These are phyloP conservation scores for Nemania sp. DNA, from an alignment of 2,329 filamentous ascomycete species.

Conservation along the genomic window DNA sequence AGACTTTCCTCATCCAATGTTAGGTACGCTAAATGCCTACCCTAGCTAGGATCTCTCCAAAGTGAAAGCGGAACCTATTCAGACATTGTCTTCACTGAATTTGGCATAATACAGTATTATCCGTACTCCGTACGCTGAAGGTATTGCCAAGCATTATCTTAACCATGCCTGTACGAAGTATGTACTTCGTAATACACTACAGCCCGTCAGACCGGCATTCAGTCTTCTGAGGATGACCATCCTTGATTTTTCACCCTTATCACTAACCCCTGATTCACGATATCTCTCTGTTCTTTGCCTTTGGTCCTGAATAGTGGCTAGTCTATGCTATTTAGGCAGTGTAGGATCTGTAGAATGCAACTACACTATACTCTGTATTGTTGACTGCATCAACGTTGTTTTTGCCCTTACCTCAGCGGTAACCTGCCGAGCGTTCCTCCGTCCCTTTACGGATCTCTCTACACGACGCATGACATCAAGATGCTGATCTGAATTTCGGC, in stretches of 20 bases:
- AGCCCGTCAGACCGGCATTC: constrained; percentile 13
- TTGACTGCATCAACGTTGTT: too few species aligned
- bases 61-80: constrained; percentile 27
- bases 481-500: constrained; percentile 36
- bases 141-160: background rate
- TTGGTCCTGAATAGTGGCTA: too few species aligned
- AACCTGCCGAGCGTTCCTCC: constrained; percentile 6
- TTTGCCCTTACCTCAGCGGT: constrained; percentile 5
- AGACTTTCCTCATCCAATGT: constrained; percentile 18
- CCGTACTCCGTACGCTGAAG: background rate
- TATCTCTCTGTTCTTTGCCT: constrained; percentile 1
- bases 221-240: background rate
- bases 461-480: too few species aligned
- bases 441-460: background rate
- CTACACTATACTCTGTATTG: too few species aligned
- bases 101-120: constrained; percentile 5
- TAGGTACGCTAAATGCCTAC: constrained; percentile 23
- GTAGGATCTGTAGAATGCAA: too few species aligned
- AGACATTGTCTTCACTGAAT: too few species aligned
- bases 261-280: constrained; percentile 2
- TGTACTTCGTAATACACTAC: background rate
- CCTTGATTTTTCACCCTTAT: constrained; percentile 9
- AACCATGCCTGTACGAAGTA: background rate
- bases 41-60: constrained; percentile 31
- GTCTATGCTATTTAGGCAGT: too few species aligned